Base-by-base conservation (phyloP, 768 basidiomycete species). In the Gyrodon lividus region DNA sequence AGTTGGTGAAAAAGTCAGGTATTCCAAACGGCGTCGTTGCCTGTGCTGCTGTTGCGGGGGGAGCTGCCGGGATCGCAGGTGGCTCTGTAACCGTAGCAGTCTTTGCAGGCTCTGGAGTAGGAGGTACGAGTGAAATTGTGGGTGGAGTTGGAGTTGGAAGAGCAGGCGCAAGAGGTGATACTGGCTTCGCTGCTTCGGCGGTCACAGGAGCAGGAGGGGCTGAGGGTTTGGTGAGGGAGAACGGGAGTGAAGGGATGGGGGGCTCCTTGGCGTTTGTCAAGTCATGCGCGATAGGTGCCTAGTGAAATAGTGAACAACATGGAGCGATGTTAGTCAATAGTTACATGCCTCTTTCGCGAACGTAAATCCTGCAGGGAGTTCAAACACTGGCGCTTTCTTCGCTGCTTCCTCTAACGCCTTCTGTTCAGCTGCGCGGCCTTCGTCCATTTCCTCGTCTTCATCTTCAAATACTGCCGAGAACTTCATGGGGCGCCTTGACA, bases 391-490 rank as follows among this genome's bases (percentile, higher is more conserved):
- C 9, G 67, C 72, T 52, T 72, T 77, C 62, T 77, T 79, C 10
- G 79, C 76, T 6, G 80, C 79, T 58, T 81, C 81, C 48, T 84
- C 81, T 13, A 83, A 65, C 49, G 66, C 67, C 39, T 74, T 71
- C 34, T 69, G 68, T 51, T 83, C 81, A 55, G 72, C 73, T 55
- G 63, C 65, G 35, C 70, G 69, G 50, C 72, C 68, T 34, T 72
- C 67, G 43, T 75, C 67, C 61, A 71, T 69, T 42, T 71, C 71
- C 28, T 72, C 83, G 23, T 61, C 71, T 23, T 82, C 74, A 23
- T 78, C 77, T 26, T 78, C 77, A 54, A 76, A 87, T 7, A 75
- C 77, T 6, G 88, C 88, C 4, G 88, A 89, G 59, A 85, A 91
- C 57, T 79, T 80, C 28, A 77, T 74, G 53, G 72, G 78, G 16